Conservation (phyloP, 495 filamentous ascomycete genomes). For the Penicillium steckii region DNA sequence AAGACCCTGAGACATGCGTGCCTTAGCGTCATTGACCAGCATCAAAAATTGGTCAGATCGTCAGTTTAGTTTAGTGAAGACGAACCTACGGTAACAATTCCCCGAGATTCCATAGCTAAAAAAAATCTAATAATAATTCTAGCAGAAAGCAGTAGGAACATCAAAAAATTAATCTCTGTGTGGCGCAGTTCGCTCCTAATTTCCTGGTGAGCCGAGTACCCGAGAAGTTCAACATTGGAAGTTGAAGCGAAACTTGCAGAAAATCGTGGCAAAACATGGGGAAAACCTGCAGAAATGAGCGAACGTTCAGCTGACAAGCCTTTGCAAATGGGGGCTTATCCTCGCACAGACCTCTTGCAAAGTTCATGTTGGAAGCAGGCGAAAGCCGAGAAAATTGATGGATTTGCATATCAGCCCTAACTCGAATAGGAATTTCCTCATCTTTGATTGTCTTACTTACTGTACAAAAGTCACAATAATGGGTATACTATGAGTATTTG, state of each 20-base stretch:
- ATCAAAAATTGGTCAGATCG: conserved; percentile 13
- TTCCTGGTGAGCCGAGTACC: background rate
- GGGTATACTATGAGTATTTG: too few relatives aligned
- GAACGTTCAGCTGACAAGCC: background rate
- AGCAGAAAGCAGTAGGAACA: too few relatives aligned
- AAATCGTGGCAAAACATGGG: background rate
- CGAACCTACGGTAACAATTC: background rate
- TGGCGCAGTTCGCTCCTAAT: background rate
- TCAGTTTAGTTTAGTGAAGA: conserved; percentile 5
- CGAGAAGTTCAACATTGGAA: background rate
- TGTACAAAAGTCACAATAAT: too few relatives aligned
- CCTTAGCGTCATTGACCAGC: conserved; percentile 5
- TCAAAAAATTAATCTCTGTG: background rate
- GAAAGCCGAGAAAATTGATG: background rate
- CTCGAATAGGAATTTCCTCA: background rate
- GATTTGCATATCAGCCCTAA: background rate
- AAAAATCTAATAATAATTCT: background rate
- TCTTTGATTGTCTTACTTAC: background rate
- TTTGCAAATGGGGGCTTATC: background rate
- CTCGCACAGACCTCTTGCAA: background rate
- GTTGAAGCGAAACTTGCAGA: background rate
- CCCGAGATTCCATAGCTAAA: background rate
- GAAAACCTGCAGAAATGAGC: background rate
- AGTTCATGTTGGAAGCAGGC: background rate
- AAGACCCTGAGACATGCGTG: conserved; percentile 8